Percentiles rank a stretch among this genome's conserved stretches.
phyloP scores from a whole-genome alignment of 73 alveolate species.

The Tetrahymena elliotti region DNA sequence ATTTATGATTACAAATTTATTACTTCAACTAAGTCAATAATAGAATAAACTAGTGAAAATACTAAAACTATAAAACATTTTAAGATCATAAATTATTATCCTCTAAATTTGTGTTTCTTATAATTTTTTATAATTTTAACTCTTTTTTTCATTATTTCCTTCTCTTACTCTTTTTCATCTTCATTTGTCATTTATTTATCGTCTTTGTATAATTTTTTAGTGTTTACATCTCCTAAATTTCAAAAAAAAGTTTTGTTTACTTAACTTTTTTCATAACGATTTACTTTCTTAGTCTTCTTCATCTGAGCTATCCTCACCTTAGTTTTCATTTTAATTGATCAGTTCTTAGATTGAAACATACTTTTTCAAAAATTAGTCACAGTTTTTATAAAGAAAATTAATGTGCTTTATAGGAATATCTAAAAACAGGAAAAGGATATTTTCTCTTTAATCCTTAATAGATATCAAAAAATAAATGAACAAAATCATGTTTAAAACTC shows the following conservation, averaged over 20 bases:
- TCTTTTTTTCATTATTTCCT: not conserved
- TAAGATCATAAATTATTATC: not conserved
- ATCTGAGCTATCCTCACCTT: not conserved
- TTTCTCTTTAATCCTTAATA: not conserved
- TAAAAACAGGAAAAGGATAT: not conserved
- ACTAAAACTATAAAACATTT: not conserved
- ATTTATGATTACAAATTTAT: not conserved
- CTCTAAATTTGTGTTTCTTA: not conserved
- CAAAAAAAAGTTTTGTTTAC: too few relatives aligned
- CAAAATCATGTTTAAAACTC: not conserved
- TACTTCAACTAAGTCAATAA: not conserved
- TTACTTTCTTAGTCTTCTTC: not conserved
- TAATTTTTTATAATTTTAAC: not conserved
- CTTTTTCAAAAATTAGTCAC: not conserved
- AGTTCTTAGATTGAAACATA: not conserved
- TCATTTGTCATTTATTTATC: not conserved
- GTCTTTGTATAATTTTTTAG: not conserved
- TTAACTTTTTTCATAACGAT: too few relatives aligned
- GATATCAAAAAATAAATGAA: not conserved
- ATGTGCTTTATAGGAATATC: not conserved
- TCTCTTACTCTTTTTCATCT: not conserved
- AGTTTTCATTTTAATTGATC: not conserved
- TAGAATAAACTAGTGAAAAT: not conserved
- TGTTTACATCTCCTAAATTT: not conserved
- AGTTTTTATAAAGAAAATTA: not conserved